A percentile compares a stretch with the other conserved stretches of the same genome.
Conservation (phyloP, 495 filamentous ascomycete genomes). For the Hypoxylon lenormandii region DNA sequence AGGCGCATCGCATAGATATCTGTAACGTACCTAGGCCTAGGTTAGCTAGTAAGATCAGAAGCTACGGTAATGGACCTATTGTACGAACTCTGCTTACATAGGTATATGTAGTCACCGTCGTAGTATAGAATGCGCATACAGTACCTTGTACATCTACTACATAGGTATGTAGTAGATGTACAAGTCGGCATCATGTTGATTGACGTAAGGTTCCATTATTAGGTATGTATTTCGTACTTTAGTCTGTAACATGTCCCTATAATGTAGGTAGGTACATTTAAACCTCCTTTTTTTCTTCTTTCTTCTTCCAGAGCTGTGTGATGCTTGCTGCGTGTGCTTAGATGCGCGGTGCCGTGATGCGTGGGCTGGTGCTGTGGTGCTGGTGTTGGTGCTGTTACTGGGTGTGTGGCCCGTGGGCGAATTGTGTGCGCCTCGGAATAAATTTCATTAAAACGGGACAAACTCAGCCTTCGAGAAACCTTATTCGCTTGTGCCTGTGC, state of each 20-base stretch:
- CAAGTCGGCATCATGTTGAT: conserved; percentile 43
- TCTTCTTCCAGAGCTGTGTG: too few relatives aligned
- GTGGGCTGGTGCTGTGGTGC: too few relatives aligned
- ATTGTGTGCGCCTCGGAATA: conserved; percentile 31
- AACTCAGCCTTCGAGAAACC: conserved; percentile 44
- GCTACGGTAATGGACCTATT: neutral
- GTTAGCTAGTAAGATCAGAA: neutral
- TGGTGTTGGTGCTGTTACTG: too few relatives aligned
- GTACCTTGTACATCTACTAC: neutral
- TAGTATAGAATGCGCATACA: neutral
- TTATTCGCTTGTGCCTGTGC: conserved; percentile 29
- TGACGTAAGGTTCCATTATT: conserved; percentile 48
- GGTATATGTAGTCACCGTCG: too few relatives aligned
- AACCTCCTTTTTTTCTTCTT: too few relatives aligned
- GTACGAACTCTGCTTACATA: neutral
- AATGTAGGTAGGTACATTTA: too few relatives aligned
- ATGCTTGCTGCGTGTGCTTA: too few relatives aligned
- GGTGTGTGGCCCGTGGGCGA: too few relatives aligned
- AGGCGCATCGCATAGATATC: conserved; percentile 7
- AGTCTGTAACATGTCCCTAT: conserved; percentile 2
- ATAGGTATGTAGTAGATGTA: conserved; percentile 1
- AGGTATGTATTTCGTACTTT: conserved; percentile 12
- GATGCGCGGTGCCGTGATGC: too few relatives aligned
- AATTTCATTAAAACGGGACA: conserved; percentile 37
- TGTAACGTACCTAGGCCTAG: too few relatives aligned